Evolutionary conservation across 2,329 filamentous ascomycete genomes (phyloP).

Genomic region (Cytospora paraplurivora): DNA sequence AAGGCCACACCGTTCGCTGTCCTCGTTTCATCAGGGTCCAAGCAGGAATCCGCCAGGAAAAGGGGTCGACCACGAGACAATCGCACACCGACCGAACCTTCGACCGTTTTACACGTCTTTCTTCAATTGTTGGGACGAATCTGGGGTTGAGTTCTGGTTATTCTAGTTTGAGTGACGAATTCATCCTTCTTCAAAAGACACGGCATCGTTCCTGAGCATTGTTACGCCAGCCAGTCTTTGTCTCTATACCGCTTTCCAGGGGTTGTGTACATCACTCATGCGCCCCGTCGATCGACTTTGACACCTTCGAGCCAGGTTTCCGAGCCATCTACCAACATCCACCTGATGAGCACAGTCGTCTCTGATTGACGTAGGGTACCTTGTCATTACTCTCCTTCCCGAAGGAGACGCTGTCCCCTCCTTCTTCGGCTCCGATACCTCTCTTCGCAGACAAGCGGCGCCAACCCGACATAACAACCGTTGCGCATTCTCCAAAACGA

Average conservation of each 20-base stretch:
- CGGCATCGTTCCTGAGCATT: conserved; percentile 16
- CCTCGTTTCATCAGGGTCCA: conserved; percentile 18
- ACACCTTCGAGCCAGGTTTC: conserved; percentile 15
- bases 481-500: conserved; percentile 21
- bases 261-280: conserved; percentile 23
- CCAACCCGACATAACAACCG: conserved; percentile 13
- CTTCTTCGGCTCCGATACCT: conserved; percentile 3
- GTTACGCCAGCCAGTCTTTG: conserved; percentile 1
- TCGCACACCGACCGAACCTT: conserved; percentile 2
- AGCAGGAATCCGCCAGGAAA: conserved; percentile 17
- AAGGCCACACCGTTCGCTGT: conserved; percentile 17
- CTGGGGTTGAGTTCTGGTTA: conserved; percentile 5
- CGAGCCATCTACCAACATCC: conserved; percentile 3
- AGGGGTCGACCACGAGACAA: conserved; percentile 11
- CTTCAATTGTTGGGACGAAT: conserved; percentile 4
- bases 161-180: conserved; percentile 8
- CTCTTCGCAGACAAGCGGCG: conserved; percentile 4
- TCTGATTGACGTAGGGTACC: conserved; percentile 17
- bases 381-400: conserved; percentile 3
- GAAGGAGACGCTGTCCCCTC: background rate
- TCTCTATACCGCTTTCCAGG: conserved; percentile 11
- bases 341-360: conserved; percentile 9
- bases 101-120: conserved; percentile 13
- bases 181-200: conserved; percentile 1
- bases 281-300: conserved; percentile 11